Conservation (phyloP, 1,139 yeast genomes). For the Keqinozyma sinolaborantium region DNA sequence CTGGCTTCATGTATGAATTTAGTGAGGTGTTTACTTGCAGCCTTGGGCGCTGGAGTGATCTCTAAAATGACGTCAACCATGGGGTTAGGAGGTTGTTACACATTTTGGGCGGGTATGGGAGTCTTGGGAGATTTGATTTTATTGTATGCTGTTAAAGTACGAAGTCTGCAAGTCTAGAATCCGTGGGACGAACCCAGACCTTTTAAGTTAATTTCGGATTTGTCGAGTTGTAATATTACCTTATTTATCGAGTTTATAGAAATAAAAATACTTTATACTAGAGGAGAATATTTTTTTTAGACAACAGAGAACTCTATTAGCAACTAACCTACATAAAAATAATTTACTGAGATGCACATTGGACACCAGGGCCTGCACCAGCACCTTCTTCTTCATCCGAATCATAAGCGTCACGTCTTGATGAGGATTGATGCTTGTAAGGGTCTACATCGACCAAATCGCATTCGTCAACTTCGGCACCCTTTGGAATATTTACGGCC, state of each 20-base stretch:
- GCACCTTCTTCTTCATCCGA: conserved; percentile 65
- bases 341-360: conserved; percentile 77
- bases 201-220: too few species aligned
- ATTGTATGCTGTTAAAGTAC: conserved; percentile 13
- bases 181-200: too few species aligned
- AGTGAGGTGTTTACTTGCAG: conserved; percentile 34
- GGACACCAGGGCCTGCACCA: conserved; percentile 71
- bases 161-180: too few species aligned
- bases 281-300: too few species aligned
- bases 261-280: too few species aligned
- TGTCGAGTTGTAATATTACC: too few species aligned
- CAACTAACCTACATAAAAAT: neutral
- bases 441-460: conserved; percentile 64
- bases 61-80: conserved; percentile 25
- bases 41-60: conserved; percentile 29
- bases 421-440: conserved; percentile 48
- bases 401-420: conserved; percentile 55
- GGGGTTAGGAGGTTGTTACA: conserved; percentile 35
- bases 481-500: conserved; percentile 51
- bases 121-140: conserved; percentile 17
- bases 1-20: conserved; percentile 37
- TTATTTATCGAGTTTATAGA: too few species aligned
- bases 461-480: conserved; percentile 79
- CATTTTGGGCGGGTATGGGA: conserved; percentile 29
- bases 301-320: neutral